A percentile compares a stretch with the other conserved stretches of the same genome.
Conservation (phyloP, 495 filamentous ascomycete species). For the Trichoderma parareesei region DNA sequence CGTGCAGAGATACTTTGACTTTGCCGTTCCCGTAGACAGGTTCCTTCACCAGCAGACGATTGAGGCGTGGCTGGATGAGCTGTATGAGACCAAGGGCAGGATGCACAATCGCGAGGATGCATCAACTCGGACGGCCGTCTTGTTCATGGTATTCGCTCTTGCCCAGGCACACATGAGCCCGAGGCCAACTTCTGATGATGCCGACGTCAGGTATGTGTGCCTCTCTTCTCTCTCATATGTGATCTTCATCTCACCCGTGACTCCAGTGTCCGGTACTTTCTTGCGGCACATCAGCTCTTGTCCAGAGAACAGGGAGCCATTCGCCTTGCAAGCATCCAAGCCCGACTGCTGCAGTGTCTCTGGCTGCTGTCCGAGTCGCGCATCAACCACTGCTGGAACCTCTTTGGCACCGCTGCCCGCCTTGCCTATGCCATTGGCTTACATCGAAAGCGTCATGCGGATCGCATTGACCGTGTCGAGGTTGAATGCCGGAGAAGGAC, state of each 20-base stretch:
- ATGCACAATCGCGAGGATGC: slow-evolving; percentile 18
- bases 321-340: slow-evolving; percentile 28
- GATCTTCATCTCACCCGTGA: neutral
- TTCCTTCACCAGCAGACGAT: slow-evolving; percentile 31
- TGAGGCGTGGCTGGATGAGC: slow-evolving; percentile 24
- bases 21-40: slow-evolving; percentile 25
- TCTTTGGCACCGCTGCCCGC: slow-evolving; percentile 33
- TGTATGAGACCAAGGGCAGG: slow-evolving; percentile 24
- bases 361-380: slow-evolving; percentile 30
- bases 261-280: slow-evolving; percentile 24
- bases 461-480: slow-evolving; percentile 18
- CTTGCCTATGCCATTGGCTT: slow-evolving; percentile 22
- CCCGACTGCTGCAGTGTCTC: slow-evolving; percentile 30
- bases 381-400: slow-evolving; percentile 31
- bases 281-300: slow-evolving; percentile 28
- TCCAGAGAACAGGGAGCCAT: slow-evolving; percentile 26
- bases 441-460: slow-evolving; percentile 14
- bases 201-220: slow-evolving; percentile 5
- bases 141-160: slow-evolving; percentile 25
- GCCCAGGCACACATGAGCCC: slow-evolving; percentile 18
- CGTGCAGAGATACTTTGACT: slow-evolving; percentile 27
- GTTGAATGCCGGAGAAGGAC: slow-evolving; percentile 25
- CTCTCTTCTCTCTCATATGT: neutral
- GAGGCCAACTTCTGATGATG: slow-evolving; percentile 14
- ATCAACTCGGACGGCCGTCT: slow-evolving; percentile 20